Evolutionary conservation across 768 basidiomycete genomes (phyloP).

Genomic region (Gloeostereum incarnatum): DNA sequence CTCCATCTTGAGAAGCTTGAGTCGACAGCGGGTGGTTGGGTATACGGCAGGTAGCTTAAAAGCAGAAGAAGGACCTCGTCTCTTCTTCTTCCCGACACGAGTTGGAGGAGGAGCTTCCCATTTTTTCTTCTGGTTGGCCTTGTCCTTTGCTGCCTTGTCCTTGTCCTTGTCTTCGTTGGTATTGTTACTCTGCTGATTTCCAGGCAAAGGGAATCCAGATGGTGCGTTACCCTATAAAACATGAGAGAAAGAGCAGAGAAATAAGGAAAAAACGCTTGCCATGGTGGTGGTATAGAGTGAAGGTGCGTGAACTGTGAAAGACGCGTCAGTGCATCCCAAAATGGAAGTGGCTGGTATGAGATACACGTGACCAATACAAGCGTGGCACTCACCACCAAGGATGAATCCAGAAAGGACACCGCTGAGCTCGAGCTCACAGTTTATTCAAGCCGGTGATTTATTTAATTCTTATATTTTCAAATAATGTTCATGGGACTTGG

Average conservation of each 20-base stretch:
- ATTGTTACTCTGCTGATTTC: conserved; percentile 13
- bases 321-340: conserved; percentile 41
- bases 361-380: not conserved
- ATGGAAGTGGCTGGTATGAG: not conserved
- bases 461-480: not conserved
- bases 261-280: conserved; percentile 14
- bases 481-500: conserved; percentile 13
- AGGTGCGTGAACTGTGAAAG: conserved; percentile 14
- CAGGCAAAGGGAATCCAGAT: conserved; percentile 46
- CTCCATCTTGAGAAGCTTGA: conserved; percentile 93
- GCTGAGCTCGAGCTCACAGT: conserved; percentile 57
- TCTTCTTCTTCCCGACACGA: conserved; percentile 95
- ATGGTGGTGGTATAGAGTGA: conserved; percentile 12
- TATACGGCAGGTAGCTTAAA: conserved; percentile 88
- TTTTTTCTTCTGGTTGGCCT: conserved; percentile 72
- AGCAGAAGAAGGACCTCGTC: conserved; percentile 83
- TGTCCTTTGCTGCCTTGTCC: too few relatives aligned
- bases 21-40: conserved; percentile 91
- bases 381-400: conserved; percentile 2
- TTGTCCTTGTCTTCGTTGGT: conserved; percentile 31
- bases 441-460: conserved; percentile 68
- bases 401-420: conserved; percentile 39
- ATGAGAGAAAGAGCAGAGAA: not conserved
- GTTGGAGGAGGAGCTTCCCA: conserved; percentile 99
- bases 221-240: conserved; percentile 60